Conservation (phyloP, 164 flowering plant genomes). For the Cinnamomum chago region DNA sequence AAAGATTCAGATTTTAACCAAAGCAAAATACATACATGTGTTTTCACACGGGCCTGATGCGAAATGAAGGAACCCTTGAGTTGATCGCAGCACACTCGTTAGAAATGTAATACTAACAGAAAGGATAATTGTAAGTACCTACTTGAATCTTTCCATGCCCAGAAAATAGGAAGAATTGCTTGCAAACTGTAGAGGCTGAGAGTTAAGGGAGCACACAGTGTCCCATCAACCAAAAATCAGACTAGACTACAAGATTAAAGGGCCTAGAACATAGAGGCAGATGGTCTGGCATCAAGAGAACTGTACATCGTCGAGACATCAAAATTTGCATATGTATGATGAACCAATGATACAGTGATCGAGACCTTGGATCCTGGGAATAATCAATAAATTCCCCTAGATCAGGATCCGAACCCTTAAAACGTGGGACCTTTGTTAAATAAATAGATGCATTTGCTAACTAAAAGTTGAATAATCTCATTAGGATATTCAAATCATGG, state of each 20-base stretch:
- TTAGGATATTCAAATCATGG: not conserved
- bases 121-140: slow-evolving; percentile 48
- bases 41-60: slow-evolving; percentile 30
- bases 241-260: slow-evolving; percentile 10
- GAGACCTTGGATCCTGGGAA: not conserved
- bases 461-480: too few relatives aligned
- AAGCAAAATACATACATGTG: slow-evolving; percentile 43
- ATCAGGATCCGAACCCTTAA: not conserved
- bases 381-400: not conserved
- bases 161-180: slow-evolving; percentile 46
- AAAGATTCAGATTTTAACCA: slow-evolving; percentile 24
- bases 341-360: not conserved
- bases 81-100: slow-evolving; percentile 42
- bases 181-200: slow-evolving; percentile 41
- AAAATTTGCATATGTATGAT: not conserved
- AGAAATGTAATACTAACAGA: slow-evolving; percentile 42
- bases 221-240: slow-evolving; percentile 30
- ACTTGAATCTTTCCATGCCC: slow-evolving; percentile 68
- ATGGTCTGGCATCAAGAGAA: not conserved
- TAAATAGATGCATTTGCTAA: too few relatives aligned
- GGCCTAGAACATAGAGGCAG: not conserved
- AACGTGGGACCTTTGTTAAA: not conserved
- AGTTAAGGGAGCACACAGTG: slow-evolving; percentile 26
- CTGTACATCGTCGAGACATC: not conserved
- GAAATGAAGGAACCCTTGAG: slow-evolving; percentile 41